phyloP scores from a whole-genome alignment of 2,329 filamentous ascomycete genomes.

The Neurospora sp. region DNA sequence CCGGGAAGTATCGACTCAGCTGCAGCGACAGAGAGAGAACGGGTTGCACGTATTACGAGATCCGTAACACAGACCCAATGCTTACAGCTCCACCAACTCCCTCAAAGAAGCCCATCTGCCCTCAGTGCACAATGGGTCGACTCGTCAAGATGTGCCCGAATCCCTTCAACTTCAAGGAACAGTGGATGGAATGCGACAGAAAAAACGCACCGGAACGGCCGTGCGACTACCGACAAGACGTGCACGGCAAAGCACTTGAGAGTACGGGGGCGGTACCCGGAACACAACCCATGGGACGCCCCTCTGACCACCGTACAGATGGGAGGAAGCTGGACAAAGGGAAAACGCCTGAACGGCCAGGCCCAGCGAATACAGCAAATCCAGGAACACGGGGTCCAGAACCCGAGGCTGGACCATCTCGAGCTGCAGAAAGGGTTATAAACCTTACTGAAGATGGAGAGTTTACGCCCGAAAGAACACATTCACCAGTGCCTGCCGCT shows the following conservation, averaged over 20 bases:
- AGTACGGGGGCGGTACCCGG: neutral
- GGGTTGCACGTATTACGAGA: constrained; percentile 1
- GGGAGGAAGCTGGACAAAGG: neutral
- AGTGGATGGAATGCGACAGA: constrained; percentile 1
- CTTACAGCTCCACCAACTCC: neutral
- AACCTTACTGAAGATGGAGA: neutral
- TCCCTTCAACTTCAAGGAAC: constrained; percentile 1
- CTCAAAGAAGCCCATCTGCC: neutral
- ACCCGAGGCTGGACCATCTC: neutral
- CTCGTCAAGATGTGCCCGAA: constrained; percentile 1
- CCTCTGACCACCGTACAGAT: neutral
- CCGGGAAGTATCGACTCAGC: neutral
- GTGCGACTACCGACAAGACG: constrained; percentile 1
- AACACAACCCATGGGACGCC: neutral
- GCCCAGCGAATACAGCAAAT: neutral
- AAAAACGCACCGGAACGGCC: constrained; percentile 1
- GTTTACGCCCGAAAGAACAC: neutral
- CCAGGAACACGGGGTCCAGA: neutral
- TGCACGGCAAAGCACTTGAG: neutral
- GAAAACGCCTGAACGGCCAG: neutral
- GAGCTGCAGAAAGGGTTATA: neutral
- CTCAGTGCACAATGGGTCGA: constrained; percentile 1
- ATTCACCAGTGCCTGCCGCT: neutral
- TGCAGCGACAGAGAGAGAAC: constrained; percentile 3
- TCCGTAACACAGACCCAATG: neutral